These are phyloP conservation scores for Passiflora organensis DNA, from an alignment of 345 rosid genomes.

Conservation along the genomic window DNA sequence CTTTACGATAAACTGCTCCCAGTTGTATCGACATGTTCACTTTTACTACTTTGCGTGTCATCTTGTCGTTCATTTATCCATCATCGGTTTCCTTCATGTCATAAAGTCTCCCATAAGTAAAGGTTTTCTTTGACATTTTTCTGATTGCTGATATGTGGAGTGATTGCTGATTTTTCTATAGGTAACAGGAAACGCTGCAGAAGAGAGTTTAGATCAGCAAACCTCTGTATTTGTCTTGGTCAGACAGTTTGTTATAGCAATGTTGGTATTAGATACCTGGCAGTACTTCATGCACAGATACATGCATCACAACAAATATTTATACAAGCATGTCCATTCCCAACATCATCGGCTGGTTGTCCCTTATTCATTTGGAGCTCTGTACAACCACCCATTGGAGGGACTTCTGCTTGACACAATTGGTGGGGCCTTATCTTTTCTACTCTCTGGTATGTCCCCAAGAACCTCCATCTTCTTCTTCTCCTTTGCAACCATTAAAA, in stretches of 20 bases:
- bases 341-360: constrained; percentile 64
- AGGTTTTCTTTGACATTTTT: too few relatives aligned
- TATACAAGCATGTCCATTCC: constrained; percentile 54
- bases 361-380: constrained; percentile 58
- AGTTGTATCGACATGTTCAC: too few relatives aligned
- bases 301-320: constrained; percentile 61
- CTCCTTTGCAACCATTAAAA: constrained; percentile 50
- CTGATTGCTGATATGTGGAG: neutral
- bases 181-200: constrained; percentile 68
- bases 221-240: constrained; percentile 47
- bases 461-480: constrained; percentile 42
- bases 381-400: constrained; percentile 58
- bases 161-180: constrained; percentile 22
- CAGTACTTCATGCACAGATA: constrained; percentile 58
- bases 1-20: too few relatives aligned
- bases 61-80: too few relatives aligned
- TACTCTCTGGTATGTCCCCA: constrained; percentile 65
- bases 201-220: constrained; percentile 8
- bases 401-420: constrained; percentile 58
- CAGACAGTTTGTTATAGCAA: constrained; percentile 45
- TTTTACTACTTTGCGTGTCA: too few relatives aligned
- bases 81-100: too few relatives aligned
- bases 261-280: constrained; percentile 60
- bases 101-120: too few relatives aligned
- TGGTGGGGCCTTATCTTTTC: constrained; percentile 60